These are phyloP conservation scores for Gossypium mustelinum DNA, from an alignment of 345 rosid genomes.

Conservation along the genomic window DNA sequence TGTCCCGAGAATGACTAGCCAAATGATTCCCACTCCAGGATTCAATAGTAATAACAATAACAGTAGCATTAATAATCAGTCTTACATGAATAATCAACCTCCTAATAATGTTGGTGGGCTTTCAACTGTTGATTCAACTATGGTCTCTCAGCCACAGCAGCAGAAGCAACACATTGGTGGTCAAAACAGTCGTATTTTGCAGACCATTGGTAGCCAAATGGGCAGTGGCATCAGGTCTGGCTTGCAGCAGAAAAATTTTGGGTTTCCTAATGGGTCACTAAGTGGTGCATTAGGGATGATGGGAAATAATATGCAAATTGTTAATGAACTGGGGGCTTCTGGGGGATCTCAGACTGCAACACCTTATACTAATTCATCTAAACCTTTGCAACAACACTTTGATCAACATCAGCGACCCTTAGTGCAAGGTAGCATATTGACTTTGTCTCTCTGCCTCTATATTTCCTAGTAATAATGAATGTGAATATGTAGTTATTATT, in stretches of 20 bases:
- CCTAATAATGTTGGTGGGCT: conserved; percentile 52
- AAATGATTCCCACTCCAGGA: conserved; percentile 98
- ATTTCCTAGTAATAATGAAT: conserved; percentile 6
- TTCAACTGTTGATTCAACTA: conserved; percentile 62
- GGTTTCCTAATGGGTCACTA: conserved; percentile 55
- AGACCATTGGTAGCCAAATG: conserved; percentile 67
- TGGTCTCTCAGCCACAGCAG: conserved; percentile 57
- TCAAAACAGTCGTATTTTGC: conserved; percentile 65
- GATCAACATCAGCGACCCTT: conserved; percentile 64
- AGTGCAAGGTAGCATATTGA: conserved; percentile 46
- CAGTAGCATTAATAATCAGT: conserved; percentile 43
- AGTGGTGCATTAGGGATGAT: conserved; percentile 63
- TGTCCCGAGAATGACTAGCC: conserved; percentile 56
- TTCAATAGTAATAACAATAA: conserved; percentile 42
- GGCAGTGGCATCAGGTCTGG: conserved; percentile 55
- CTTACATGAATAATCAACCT: conserved; percentile 49
- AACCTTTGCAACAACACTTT: conserved; percentile 54
- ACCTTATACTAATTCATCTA: conserved; percentile 49
- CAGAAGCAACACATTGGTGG: conserved; percentile 54
- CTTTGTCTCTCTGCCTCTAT: background rate
- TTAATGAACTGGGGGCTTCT: conserved; percentile 47
- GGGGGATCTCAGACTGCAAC: conserved; percentile 50
- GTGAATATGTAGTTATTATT: conserved; percentile 17
- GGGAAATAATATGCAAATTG: conserved; percentile 46
- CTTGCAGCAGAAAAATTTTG: conserved; percentile 67